Evolutionary conservation across 305 asterid genomes (phyloP).

Genomic region (Galium porrigens): DNA sequence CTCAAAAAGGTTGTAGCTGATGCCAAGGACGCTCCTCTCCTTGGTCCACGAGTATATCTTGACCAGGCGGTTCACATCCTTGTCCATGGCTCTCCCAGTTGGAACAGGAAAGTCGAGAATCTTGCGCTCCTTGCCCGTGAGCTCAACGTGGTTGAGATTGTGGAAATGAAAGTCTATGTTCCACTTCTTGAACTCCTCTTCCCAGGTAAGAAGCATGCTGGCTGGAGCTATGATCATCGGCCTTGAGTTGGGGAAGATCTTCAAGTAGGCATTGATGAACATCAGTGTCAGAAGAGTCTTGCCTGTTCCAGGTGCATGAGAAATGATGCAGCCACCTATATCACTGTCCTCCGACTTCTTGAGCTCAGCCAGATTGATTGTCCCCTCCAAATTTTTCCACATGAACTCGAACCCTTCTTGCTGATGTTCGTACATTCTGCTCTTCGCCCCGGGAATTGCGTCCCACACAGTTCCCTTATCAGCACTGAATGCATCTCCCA

Average conservation of each 20-base stretch:
- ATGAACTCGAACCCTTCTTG: conserved; percentile 57
- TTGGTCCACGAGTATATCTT: conserved; percentile 35
- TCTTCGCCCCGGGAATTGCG: conserved; percentile 26
- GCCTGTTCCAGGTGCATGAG: conserved; percentile 73
- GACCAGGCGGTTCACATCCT: conserved; percentile 22
- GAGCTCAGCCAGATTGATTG: conserved; percentile 30
- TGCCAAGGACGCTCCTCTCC: conserved; percentile 31
- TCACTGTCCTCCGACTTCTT: conserved; percentile 16
- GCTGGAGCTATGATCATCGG: conserved; percentile 49
- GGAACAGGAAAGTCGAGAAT: conserved; percentile 7
- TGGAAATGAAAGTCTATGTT: conserved; percentile 36
- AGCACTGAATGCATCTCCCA: neutral
- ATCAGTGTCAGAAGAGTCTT: conserved; percentile 47
- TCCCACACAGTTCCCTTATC: conserved; percentile 44
- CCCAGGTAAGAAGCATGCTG: conserved; percentile 58
- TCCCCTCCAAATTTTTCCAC: conserved; percentile 56
- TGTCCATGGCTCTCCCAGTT: conserved; percentile 10
- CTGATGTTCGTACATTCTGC: conserved; percentile 54
- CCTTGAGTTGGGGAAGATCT: conserved; percentile 32
- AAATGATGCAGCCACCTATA: conserved; percentile 60
- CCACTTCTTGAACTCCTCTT: conserved; percentile 60
- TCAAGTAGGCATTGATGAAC: conserved; percentile 36
- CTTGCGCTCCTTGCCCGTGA: conserved; percentile 23
- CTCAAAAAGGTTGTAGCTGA: conserved; percentile 39
- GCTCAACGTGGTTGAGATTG: conserved; percentile 33